These are phyloP conservation scores for Gastrolobium villosum DNA, from an alignment of 306 rosid species.

Conservation along the genomic window DNA sequence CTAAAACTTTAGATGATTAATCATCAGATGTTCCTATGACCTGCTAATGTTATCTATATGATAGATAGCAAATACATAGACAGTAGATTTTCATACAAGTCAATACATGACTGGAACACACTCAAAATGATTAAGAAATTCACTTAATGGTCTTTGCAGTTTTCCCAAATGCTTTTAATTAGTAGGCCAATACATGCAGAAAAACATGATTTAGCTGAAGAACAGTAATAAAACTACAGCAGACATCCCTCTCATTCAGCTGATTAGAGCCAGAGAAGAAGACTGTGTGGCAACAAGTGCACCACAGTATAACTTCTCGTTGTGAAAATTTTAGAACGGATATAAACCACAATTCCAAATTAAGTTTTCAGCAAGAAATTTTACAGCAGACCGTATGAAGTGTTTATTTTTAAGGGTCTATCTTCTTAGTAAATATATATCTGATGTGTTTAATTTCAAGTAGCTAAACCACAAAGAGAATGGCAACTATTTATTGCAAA, in stretches of 20 bases:
- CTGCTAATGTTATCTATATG: constrained; percentile 23
- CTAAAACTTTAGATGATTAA: constrained; percentile 19
- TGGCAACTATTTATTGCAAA: constrained; percentile 20
- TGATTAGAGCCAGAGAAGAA: constrained; percentile 32
- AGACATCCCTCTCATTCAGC: neutral
- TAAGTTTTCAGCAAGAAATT: constrained; percentile 11
- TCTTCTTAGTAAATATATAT: neutral
- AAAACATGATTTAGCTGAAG: neutral
- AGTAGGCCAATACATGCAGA: constrained; percentile 11
- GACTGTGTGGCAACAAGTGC: neutral
- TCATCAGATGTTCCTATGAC: constrained; percentile 26
- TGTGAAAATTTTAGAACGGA: neutral
- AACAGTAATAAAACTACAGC: neutral
- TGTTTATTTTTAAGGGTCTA: constrained; percentile 15
- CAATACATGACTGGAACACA: constrained; percentile 35
- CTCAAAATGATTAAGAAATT: constrained; percentile 29
- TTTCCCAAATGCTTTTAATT: constrained; percentile 26
- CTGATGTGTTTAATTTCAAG: constrained; percentile 25
- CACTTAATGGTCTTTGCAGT: neutral
- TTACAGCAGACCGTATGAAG: neutral
- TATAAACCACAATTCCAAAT: constrained; percentile 16
- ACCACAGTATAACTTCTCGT: neutral
- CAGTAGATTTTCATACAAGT: constrained; percentile 14
- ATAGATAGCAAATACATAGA: neutral
- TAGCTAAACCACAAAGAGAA: constrained; percentile 29